phyloP scores from a whole-genome alignment of 164 flowering plant genomes.

The Saururus chinensis region DNA sequence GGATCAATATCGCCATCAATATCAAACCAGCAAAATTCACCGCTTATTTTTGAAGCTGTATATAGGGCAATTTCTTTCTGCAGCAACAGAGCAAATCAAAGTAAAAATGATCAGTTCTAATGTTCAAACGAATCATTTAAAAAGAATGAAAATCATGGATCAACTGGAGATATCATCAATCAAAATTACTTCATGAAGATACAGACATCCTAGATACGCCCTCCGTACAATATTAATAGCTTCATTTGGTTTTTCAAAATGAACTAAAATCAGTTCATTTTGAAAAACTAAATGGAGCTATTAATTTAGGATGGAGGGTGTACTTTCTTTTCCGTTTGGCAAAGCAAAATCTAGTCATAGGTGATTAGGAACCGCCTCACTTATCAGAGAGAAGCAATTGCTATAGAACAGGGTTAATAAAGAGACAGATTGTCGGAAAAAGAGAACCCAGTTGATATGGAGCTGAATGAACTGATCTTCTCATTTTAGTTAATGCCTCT shows the following conservation, averaged over 20 bases:
- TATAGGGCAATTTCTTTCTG: slow-evolving; percentile 96
- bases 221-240: too few relatives aligned
- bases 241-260: too few relatives aligned
- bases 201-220: background rate
- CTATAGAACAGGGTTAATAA: background rate
- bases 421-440: background rate
- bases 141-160: background rate
- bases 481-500: too few relatives aligned
- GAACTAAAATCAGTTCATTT: too few relatives aligned
- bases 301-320: too few relatives aligned
- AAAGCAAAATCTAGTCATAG: too few relatives aligned
- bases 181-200: background rate
- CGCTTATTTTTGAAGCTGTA: slow-evolving; percentile 66
- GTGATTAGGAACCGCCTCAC: background rate
- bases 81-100: slow-evolving; percentile 12
- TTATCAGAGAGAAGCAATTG: background rate
- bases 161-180: background rate
- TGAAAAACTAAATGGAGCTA: too few relatives aligned
- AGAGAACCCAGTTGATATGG: background rate
- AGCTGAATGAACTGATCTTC: background rate
- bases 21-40: slow-evolving; percentile 84
- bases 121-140: background rate
- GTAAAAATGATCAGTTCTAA: background rate
- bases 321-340: too few relatives aligned
- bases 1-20: slow-evolving; percentile 91